A percentile compares a stretch with the other conserved stretches of the same genome.
Conservation (phyloP, 2,329 filamentous ascomycete genomes). For the Zymoseptoria passerinii region DNA sequence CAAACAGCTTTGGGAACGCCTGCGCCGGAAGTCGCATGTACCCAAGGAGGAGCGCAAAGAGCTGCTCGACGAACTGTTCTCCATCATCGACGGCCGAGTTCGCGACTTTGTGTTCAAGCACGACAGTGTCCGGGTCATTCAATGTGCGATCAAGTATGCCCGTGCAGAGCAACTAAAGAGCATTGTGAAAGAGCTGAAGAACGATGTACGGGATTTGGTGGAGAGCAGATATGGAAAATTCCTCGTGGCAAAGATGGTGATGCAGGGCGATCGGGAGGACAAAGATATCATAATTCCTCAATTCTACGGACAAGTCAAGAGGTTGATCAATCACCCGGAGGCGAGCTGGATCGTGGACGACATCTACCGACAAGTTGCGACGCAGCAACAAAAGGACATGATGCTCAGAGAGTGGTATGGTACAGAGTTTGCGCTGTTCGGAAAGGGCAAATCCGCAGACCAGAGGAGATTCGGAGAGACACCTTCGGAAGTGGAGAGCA, state of each 20-base stretch:
- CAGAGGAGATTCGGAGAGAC: slow-evolving; percentile 4
- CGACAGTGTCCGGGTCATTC: slow-evolving; percentile 90
- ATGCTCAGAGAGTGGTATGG: slow-evolving; percentile 95
- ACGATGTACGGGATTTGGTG: slow-evolving; percentile 73
- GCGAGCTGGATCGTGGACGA: slow-evolving; percentile 97
- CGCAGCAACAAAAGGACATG: slow-evolving; percentile 72
- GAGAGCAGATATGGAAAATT: slow-evolving; percentile 98
- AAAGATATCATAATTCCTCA: slow-evolving; percentile 84
- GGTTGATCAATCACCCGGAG: slow-evolving; percentile 91
- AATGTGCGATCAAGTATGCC: slow-evolving; percentile 94
- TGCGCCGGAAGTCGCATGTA: slow-evolving; percentile 89
- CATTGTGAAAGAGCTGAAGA: slow-evolving; percentile 80
- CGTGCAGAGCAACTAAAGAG: slow-evolving; percentile 73
- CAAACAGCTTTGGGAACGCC: slow-evolving; percentile 94
- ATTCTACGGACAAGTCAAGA: slow-evolving; percentile 88
- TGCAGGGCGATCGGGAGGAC: slow-evolving; percentile 82
- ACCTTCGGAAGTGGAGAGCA: slow-evolving; percentile 22
- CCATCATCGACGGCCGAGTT: slow-evolving; percentile 81
- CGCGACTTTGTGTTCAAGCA: slow-evolving; percentile 98
- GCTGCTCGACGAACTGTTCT: slow-evolving; percentile 81
- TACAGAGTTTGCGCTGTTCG: slow-evolving; percentile 79
- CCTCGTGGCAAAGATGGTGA: slow-evolving; percentile 86
- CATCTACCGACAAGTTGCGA: slow-evolving; percentile 83
- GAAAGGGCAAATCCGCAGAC: slow-evolving; percentile 47
- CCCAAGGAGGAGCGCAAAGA: slow-evolving; percentile 79